phyloP scores from a whole-genome alignment of 2,329 filamentous ascomycete genomes.

The Aspergillus quadrilineatus region DNA sequence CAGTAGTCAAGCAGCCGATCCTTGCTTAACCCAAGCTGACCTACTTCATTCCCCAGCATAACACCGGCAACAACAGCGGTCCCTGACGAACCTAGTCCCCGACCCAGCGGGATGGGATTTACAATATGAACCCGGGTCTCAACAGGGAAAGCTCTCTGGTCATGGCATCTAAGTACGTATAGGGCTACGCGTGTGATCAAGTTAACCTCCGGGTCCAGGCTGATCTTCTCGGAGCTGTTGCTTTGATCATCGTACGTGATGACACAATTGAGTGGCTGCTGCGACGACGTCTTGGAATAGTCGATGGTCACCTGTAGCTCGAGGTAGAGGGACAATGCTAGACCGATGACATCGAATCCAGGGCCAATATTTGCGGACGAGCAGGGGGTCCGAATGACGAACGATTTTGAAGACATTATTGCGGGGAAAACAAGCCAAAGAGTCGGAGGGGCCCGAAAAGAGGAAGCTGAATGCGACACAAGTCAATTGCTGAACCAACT shows the following conservation, averaged over 20 bases:
- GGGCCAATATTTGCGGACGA: slow-evolving; percentile 97
- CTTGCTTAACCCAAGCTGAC: slow-evolving; percentile 71
- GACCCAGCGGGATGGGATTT: slow-evolving; percentile 90
- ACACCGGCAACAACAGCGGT: slow-evolving; percentile 95
- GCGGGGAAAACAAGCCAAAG: slow-evolving; percentile 2
- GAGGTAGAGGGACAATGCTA: slow-evolving; percentile 90
- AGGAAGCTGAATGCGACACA: neutral
- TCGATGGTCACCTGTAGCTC: slow-evolving; percentile 81
- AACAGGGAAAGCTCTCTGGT: slow-evolving; percentile 76
- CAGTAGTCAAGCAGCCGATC: slow-evolving; percentile 91
- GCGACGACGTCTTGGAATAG: slow-evolving; percentile 45
- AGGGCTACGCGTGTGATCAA: slow-evolving; percentile 91
- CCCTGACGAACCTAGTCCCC: slow-evolving; percentile 91
- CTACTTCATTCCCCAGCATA: slow-evolving; percentile 86
- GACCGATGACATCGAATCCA: slow-evolving; percentile 93
- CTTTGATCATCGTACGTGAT: slow-evolving; percentile 88
- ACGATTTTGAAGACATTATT: slow-evolving; percentile 45
- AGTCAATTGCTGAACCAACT: neutral
- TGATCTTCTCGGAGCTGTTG: slow-evolving; percentile 69
- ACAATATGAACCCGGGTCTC: slow-evolving; percentile 91
- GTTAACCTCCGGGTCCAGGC: slow-evolving; percentile 80
- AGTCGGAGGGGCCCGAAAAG: neutral
- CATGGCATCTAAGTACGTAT: slow-evolving; percentile 91
- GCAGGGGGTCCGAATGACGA: slow-evolving; percentile 78
- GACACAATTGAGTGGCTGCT: slow-evolving; percentile 63